phyloP scores from a whole-genome alignment of 176 grass and related monocot species.

The Ensete glaucum region DNA sequence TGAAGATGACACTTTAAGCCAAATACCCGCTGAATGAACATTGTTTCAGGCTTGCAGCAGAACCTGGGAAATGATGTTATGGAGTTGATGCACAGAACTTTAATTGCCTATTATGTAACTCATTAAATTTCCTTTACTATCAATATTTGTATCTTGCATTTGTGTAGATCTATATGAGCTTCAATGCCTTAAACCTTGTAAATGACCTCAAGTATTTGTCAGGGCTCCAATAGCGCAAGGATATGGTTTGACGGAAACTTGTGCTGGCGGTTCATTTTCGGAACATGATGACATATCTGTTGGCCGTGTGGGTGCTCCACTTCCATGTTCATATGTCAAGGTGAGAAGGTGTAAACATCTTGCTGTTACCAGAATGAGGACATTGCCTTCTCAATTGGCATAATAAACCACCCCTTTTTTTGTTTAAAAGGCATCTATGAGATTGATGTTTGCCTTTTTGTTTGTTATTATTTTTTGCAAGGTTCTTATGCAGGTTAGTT shows the following conservation, averaged over 20 bases:
- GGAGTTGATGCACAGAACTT: too few species aligned
- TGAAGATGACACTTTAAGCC: too few species aligned
- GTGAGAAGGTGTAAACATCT: slow-evolving; percentile 19
- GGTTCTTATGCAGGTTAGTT: not conserved
- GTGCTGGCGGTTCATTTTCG: slow-evolving; percentile 82
- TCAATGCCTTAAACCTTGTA: too few species aligned
- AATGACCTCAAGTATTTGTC: not conserved
- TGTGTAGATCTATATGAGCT: too few species aligned
- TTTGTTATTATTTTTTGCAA: not conserved
- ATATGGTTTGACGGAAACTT: slow-evolving; percentile 96
- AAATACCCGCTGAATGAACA: too few species aligned
- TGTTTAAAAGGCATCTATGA: not conserved
- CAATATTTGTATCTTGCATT: too few species aligned
- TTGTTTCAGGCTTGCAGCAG: too few species aligned
- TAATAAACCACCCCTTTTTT: not conserved
- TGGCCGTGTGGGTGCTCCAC: slow-evolving; percentile 79
- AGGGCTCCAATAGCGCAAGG: slow-evolving; percentile 90
- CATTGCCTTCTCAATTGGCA: not conserved
- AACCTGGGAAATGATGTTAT: too few species aligned
- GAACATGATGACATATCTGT: slow-evolving; percentile 76
- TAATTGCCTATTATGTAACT: too few species aligned
- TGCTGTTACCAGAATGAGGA: not conserved
- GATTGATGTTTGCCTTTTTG: not conserved
- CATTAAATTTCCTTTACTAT: too few species aligned
- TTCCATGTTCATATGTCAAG: slow-evolving; percentile 86